Conservation (phyloP, 2,329 filamentous ascomycete genomes). For the Capronia americana region DNA sequence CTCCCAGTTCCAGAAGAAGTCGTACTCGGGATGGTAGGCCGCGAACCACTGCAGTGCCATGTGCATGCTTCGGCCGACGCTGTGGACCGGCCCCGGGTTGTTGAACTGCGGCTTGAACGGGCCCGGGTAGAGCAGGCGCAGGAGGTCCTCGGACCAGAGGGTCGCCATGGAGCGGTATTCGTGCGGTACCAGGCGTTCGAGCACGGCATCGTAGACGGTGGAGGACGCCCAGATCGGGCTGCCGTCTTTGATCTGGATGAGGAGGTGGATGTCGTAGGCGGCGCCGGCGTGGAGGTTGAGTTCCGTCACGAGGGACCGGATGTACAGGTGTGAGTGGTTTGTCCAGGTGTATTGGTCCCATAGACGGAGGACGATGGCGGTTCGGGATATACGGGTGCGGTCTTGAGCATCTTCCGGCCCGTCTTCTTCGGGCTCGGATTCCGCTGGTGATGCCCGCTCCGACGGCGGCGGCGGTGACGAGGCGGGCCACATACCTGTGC, state of each 20-base stretch:
- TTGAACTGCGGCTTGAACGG: constrained; percentile 10
- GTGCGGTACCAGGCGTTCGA: neutral
- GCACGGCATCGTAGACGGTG: neutral
- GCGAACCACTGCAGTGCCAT: constrained; percentile 12
- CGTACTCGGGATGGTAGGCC: constrained; percentile 5
- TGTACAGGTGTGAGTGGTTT: constrained; percentile 5
- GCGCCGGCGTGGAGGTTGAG: constrained; percentile 1
- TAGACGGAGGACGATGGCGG: constrained; percentile 4
- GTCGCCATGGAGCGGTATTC: constrained; percentile 3
- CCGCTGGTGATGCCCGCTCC: neutral
- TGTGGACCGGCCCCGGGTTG: neutral
- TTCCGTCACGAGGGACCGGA: constrained; percentile 1
- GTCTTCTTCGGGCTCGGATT: neutral
- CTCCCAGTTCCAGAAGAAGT: constrained; percentile 15
- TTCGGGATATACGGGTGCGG: neutral
- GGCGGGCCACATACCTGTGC: neutral
- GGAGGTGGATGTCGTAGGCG: constrained; percentile 3
- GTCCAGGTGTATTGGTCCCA: constrained; percentile 8
- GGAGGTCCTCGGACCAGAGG: constrained; percentile 5
- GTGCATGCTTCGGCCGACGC: constrained; percentile 8
- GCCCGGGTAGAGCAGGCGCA: constrained; percentile 4
- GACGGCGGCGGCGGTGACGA: neutral
- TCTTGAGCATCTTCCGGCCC: neutral
- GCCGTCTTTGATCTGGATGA: constrained; percentile 9
- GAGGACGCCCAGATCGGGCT: constrained; percentile 3